phyloP scores from a whole-genome alignment of 495 filamentous ascomycete species.

The Tuber borchii region DNA sequence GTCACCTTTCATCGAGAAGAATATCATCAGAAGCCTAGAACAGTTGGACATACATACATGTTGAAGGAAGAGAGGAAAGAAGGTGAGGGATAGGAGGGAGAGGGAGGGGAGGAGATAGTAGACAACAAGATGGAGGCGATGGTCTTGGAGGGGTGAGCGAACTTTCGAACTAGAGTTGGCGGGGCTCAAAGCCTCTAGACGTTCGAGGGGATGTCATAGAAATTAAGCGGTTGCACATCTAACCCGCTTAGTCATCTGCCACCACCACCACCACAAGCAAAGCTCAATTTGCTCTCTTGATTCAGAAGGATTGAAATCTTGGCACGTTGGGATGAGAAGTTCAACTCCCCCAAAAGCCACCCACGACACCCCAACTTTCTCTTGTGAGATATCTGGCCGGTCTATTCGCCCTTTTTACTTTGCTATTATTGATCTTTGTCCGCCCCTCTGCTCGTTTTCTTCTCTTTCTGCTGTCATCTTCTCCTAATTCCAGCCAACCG shows the following conservation, averaged over 20 bases:
- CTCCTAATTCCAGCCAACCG: background rate
- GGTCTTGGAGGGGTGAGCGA: background rate
- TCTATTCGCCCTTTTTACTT: background rate
- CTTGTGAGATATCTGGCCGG: background rate
- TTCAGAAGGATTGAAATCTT: background rate
- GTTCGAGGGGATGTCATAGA: background rate
- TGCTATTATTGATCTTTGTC: background rate
- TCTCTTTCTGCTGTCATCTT: background rate
- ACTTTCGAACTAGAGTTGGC: background rate
- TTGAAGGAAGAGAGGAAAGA: background rate
- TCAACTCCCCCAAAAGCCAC: background rate
- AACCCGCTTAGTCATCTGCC: background rate
- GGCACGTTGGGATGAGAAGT: background rate
- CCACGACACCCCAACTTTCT: background rate
- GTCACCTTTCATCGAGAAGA: background rate
- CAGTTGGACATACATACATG: constrained; percentile 2
- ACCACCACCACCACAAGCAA: background rate
- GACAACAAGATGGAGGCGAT: background rate
- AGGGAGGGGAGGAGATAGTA: background rate
- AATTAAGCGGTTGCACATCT: background rate
- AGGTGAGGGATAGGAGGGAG: background rate
- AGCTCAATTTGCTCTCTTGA: background rate
- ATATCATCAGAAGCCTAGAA: background rate
- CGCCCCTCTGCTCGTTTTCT: background rate
- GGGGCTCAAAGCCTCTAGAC: background rate